Conservation (phyloP, 2,329 filamentous ascomycete species). For the Aspergillus awamori region DNA sequence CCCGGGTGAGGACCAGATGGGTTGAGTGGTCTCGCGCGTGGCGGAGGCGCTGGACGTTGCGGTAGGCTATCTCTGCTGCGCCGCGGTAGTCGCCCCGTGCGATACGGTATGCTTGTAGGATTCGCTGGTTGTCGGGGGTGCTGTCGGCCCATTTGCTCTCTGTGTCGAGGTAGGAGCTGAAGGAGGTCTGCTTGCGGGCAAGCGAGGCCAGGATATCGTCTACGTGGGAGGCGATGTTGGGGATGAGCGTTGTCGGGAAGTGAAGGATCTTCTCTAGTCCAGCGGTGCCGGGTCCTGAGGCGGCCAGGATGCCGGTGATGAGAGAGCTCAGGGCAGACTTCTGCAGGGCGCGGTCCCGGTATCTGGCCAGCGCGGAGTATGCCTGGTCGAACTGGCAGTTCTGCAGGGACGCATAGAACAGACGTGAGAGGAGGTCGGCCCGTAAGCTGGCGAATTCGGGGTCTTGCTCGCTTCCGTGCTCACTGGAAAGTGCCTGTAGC, state of each 20-base stretch:
- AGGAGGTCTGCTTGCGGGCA: conserved; percentile 69
- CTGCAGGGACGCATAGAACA: conserved; percentile 80
- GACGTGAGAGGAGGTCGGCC: conserved; percentile 75
- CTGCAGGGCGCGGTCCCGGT: conserved; percentile 72
- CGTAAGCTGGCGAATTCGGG: conserved; percentile 50
- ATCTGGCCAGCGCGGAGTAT: conserved; percentile 74
- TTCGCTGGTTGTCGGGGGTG: conserved; percentile 75
- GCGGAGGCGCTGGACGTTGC: conserved; percentile 57
- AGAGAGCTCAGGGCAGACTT: conserved; percentile 71
- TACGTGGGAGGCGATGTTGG: conserved; percentile 74
- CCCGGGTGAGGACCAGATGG: conserved; percentile 41
- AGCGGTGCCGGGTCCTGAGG: conserved; percentile 42
- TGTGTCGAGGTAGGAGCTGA: conserved; percentile 50
- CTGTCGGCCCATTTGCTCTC: conserved; percentile 35
- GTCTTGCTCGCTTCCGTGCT: conserved; percentile 36
- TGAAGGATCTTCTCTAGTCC: conserved; percentile 65
- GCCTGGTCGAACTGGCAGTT: conserved; percentile 81
- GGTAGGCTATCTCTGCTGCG: conserved; percentile 61
- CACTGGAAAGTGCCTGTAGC: conserved; percentile 61
- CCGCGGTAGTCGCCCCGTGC: conserved; percentile 84
- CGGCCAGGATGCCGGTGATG: conserved; percentile 49
- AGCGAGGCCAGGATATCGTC: conserved; percentile 76
- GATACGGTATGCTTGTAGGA: conserved; percentile 89
- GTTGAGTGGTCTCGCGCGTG: conserved; percentile 38
- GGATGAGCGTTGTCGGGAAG: conserved; percentile 67